Base-by-base conservation (phyloP, 1,139 yeast species). In the Taphrina confusa region DNA sequence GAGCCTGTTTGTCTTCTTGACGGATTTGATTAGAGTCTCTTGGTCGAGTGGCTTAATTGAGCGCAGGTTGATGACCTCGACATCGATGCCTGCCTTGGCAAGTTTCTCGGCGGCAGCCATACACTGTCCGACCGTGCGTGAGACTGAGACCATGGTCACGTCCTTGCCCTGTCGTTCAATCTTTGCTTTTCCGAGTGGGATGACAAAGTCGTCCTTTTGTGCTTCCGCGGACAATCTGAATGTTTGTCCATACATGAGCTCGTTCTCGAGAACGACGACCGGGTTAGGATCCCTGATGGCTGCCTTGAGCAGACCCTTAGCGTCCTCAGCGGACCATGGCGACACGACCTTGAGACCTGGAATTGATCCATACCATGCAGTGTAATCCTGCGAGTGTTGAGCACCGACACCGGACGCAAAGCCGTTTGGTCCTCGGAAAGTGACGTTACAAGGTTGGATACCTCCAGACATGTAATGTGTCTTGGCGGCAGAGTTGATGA, bases 321-420 rank as follows among this genome's bases (percentile, higher is more conserved):
- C 87, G 77, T 92, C 99, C 77, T 87, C 97, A 60, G 97, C 88
- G 62, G 95, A 84, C 79, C 85, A 92, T 61, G 98, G 99, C 60
- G 96, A 88, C 57, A 92, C 77, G 52, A 92, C 99, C 80, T 94
- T 92, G 74, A 92, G 81, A 74, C 98, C 99, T 63, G 99, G 99
- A 69, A 94, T 90, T 61, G 95, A 80, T 68, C 97, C 97, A 78
- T 94, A 92, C 98, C 98, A 92, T 60, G 96, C 90, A 62, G 97
- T 82, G 75, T 84, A 92, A 77, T 90, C 95, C 78, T 92, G 99
- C 44, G 98, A 92, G 78, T 92, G 99, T 77, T 92, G 99, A 63
- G 99, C 99, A 69, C 83, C 99, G 69, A 92, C 98, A 82, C 98
- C 97, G 54, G 97, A 97, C 69, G 98, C 97, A 57, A 98, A 96